A percentile compares a stretch with the other conserved stretches of the same genome.
phyloP scores from a whole-genome alignment of 2,329 filamentous ascomycete genomes.

The Phialophora expanda region DNA sequence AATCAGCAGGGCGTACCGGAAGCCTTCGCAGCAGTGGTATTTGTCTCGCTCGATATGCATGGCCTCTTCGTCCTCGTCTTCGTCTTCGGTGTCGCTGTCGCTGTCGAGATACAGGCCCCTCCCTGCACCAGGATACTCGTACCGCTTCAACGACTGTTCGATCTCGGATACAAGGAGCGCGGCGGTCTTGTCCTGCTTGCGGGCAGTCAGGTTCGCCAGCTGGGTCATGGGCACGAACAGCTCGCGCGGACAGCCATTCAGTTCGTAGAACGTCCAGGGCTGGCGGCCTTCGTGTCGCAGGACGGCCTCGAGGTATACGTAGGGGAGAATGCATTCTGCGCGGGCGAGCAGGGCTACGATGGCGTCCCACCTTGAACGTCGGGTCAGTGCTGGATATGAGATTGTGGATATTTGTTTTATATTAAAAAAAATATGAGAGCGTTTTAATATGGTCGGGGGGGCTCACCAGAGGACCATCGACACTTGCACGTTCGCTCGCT shows the following conservation, averaged over 20 bases:
- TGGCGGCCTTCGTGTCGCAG: constrained; percentile 21
- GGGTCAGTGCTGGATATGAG: not conserved
- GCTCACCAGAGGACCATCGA: constrained; percentile 22
- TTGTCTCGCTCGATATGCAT: constrained; percentile 23
- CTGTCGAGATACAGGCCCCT: not conserved
- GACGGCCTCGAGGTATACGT: constrained; percentile 22
- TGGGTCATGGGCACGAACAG: constrained; percentile 27
- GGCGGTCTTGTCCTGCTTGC: not conserved
- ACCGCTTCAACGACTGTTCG: constrained; percentile 18
- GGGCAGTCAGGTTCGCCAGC: constrained; percentile 13
- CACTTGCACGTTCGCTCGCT: constrained; percentile 15
- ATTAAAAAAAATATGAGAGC: no score
- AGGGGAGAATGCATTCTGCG: constrained; percentile 18
- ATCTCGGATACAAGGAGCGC: constrained; percentile 13
- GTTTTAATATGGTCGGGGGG: no score
- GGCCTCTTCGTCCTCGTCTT: constrained; percentile 13
- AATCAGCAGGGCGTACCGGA: constrained; percentile 24
- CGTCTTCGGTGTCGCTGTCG: not conserved
- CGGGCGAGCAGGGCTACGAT: constrained; percentile 23
- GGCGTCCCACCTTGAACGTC: constrained; percentile 16
- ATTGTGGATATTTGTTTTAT: not conserved
- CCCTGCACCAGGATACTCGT: constrained; percentile 15
- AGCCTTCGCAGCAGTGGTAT: constrained; percentile 28
- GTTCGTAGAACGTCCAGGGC: constrained; percentile 28
- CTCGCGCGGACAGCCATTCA: constrained; percentile 28